Evolutionary conservation across 768 basidiomycete species (phyloP), one percentile per base, ranked within the genome.

Genomic region (Filobasidium wieringae): DNA sequence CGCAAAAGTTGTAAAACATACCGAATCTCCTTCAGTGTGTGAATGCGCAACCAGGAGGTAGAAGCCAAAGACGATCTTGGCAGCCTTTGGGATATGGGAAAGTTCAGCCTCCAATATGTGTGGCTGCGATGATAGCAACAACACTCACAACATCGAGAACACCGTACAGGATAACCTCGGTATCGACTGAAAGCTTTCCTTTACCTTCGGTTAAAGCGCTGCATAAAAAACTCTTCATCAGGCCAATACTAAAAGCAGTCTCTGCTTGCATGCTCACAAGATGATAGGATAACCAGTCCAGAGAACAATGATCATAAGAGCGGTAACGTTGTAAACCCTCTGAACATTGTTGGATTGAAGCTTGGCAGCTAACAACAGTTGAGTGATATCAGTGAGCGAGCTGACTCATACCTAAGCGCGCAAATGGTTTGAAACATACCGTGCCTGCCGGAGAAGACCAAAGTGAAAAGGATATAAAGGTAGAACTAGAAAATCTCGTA

Each of bases 271-370:
- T 6, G 26, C 52, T 34, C 34, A 53, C 52, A 65, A 70, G 55
- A 73, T 66, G 55, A 73, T 66, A 2, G 70, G 70, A 64, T 73
- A 73, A 51, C 63, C 72, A 5, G 63, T 62, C 72, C 72, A 73
- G 43, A 73, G 64, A 17, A 61, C 45, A 33, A 55, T 41, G 26
- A 58, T 60, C 57, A 59, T 56, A 11, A 55, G 29, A 24, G 34
- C 30, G 17, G 50, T 59, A 29, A 41, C 33, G 33, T 49, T 52
- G 56, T 26, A 51, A 34, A 49, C 51, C 11, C 30, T 40, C 26
- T 37, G 53, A 2, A 64, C 51, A 19, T 4, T 27, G 32, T 47
- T 27, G 15, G 45, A 40, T 52, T 70, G 64, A 24, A 67, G 55
- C 32, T 57, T 58, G 43, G 72, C 66, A 41, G 72, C 68, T 47